Percentiles rank a stretch among this genome's conserved stretches.
Evolutionary conservation across 2,329 filamentous ascomycete species (phyloP).

Genomic region (Colletotrichum viniferum): DNA sequence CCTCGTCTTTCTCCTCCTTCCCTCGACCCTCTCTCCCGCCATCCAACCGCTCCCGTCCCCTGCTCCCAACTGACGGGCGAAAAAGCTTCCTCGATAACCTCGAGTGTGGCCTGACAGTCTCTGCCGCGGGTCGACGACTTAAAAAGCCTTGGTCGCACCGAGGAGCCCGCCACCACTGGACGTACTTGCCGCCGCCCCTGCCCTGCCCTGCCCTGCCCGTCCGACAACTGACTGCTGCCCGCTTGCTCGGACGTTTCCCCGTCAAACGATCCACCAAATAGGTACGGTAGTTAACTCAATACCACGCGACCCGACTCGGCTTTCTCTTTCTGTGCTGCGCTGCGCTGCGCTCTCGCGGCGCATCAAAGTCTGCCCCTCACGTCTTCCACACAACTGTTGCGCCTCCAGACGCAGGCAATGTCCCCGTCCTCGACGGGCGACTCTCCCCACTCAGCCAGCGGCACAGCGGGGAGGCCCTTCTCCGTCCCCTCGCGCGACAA

Average conservation of each 20-base stretch:
- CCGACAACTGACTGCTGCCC: not conserved
- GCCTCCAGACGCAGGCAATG: conserved; percentile 42
- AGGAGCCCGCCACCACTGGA: not conserved
- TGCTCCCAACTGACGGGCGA: not conserved
- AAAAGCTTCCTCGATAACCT: conserved; percentile 4
- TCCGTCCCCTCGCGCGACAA: conserved; percentile 50
- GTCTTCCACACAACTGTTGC: conserved; percentile 25
- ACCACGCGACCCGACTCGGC: not conserved
- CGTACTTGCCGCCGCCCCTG: not conserved
- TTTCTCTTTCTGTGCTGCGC: not conserved
- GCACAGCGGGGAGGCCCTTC: conserved; percentile 45
- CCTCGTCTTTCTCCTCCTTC: not conserved
- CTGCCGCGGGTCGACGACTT: not conserved
- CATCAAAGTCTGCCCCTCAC: conserved; percentile 22
- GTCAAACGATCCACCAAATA: not conserved
- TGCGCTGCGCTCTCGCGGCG: conserved; percentile 17
- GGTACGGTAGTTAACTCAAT: not conserved
- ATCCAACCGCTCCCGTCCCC: not conserved
- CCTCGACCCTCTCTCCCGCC: not conserved
- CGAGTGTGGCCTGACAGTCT: not conserved
- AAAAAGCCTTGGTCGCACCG: not conserved
- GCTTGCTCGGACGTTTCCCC: not conserved
- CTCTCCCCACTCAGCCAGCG: conserved; percentile 50
- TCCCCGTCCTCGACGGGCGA: conserved; percentile 59
- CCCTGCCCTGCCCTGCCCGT: not conserved